Conservation (phyloP, 2,329 filamentous ascomycete species). For the Fusarium sp. region DNA sequence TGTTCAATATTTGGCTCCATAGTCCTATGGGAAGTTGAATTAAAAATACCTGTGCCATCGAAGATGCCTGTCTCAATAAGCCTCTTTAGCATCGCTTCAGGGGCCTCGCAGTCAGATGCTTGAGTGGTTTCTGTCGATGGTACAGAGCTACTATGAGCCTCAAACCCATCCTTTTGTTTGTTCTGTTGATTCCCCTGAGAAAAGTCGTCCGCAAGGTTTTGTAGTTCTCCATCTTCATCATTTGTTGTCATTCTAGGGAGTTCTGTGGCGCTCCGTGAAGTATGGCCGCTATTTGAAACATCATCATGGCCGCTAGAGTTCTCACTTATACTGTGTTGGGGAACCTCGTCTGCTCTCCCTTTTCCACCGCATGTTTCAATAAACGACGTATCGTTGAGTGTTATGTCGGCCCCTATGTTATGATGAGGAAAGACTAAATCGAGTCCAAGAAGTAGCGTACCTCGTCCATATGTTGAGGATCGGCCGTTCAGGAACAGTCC, state of each 20-base stretch:
- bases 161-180: not conserved
- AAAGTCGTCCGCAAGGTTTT: not conserved
- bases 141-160: not conserved
- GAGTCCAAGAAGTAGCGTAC: constrained; percentile 21
- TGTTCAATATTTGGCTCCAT: not conserved
- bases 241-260: not conserved
- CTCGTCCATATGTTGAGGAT: constrained; percentile 26
- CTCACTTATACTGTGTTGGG: not conserved
- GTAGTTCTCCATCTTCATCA: not conserved
- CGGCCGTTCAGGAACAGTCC: constrained; percentile 49
- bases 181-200: not conserved
- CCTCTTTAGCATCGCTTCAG: constrained; percentile 6
- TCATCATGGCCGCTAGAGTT: not conserved
- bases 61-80: constrained; percentile 36
- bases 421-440: not conserved
- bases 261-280: not conserved
- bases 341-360: constrained; percentile 21
- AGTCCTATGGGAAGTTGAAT: not conserved
- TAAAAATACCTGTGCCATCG: constrained; percentile 15
- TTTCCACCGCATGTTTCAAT: constrained; percentile 29
- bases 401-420: constrained; percentile 57
- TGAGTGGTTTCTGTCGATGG: not conserved
- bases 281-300: not conserved
- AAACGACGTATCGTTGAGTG: constrained; percentile 62
- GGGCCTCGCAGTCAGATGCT: not conserved